Evolutionary conservation across 257 asterid species (phyloP).

Genomic region (Linderniella brevidens): DNA sequence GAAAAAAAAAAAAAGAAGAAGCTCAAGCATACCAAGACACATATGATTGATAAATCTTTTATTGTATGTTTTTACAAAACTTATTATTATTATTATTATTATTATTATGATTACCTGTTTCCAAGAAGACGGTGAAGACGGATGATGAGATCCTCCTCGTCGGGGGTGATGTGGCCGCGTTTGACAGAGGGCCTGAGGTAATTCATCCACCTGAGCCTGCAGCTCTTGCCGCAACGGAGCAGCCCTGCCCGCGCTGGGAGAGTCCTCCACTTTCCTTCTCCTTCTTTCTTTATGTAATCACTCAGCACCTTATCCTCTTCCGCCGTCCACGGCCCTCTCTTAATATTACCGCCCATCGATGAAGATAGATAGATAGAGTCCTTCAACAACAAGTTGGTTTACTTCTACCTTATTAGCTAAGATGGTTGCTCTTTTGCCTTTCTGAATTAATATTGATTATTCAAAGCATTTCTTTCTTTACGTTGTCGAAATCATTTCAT

Average conservation of each 20-base stretch:
- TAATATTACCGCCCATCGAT: too few species aligned
- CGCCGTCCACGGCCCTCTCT: conserved; percentile 21
- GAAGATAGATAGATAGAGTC: too few species aligned
- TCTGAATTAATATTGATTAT: too few species aligned
- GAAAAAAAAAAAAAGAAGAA: neutral
- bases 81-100: neutral
- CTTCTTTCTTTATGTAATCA: conserved; percentile 13
- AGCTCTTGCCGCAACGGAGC: conserved; percentile 21
- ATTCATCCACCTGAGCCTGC: conserved; percentile 49
- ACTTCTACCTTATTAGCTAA: too few species aligned
- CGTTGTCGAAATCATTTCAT: too few species aligned
- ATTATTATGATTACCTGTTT: conserved; percentile 26
- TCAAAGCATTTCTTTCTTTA: too few species aligned
- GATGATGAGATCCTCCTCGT: conserved; percentile 70
- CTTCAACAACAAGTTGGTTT: too few species aligned
- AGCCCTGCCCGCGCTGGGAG: conserved; percentile 16
- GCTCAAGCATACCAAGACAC: too few species aligned
- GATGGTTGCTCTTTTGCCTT: too few species aligned
- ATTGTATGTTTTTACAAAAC: too few species aligned
- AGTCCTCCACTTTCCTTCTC: conserved; percentile 21
- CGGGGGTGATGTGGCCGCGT: conserved; percentile 42
- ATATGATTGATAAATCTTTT: too few species aligned
- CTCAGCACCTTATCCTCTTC: conserved; percentile 14
- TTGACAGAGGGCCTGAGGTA: conserved; percentile 50
- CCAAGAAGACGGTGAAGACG: conserved; percentile 85